Evolutionary conservation across 352 stramenopile genomes (phyloP).

Genomic region (Pythium monospermum): DNA sequence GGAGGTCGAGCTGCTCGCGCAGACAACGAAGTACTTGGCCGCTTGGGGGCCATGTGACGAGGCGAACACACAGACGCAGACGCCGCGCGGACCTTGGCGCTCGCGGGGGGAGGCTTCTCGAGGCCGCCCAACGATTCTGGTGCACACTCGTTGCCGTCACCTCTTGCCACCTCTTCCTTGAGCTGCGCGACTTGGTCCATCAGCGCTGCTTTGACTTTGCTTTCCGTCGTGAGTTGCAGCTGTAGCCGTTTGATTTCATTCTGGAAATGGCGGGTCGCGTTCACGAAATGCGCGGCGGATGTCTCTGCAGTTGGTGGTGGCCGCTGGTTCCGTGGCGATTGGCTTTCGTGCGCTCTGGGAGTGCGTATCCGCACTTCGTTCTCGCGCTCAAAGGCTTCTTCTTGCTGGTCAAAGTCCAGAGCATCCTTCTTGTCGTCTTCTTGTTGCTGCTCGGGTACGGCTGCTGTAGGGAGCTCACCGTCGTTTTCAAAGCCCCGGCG

Average conservation of each 20-base stretch:
- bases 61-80: constrained; percentile 31
- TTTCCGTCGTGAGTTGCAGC: constrained; percentile 51
- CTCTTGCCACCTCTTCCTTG: too few species aligned
- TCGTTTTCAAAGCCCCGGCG: constrained; percentile 11
- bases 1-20: constrained; percentile 22
- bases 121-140: too few species aligned
- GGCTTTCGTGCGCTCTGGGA: background rate
- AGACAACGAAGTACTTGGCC: constrained; percentile 45
- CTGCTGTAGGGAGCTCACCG: too few species aligned
- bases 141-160: too few species aligned
- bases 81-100: constrained; percentile 23
- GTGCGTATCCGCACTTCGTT: constrained; percentile 26
- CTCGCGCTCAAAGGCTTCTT: constrained; percentile 32
- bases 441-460: background rate
- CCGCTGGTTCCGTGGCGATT: background rate
- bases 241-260: constrained; percentile 66
- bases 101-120: constrained; percentile 2
- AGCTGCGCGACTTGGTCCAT: constrained; percentile 43
- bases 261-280: constrained; percentile 48
- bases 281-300: constrained; percentile 26
- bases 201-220: constrained; percentile 35
- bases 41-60: constrained; percentile 11
- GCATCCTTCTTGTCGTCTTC: background rate
- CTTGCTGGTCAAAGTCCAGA: constrained; percentile 28
- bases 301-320: background rate